Conservation (phyloP, 2,329 filamentous ascomycete genomes). For the Spiromastix sp. region DNA sequence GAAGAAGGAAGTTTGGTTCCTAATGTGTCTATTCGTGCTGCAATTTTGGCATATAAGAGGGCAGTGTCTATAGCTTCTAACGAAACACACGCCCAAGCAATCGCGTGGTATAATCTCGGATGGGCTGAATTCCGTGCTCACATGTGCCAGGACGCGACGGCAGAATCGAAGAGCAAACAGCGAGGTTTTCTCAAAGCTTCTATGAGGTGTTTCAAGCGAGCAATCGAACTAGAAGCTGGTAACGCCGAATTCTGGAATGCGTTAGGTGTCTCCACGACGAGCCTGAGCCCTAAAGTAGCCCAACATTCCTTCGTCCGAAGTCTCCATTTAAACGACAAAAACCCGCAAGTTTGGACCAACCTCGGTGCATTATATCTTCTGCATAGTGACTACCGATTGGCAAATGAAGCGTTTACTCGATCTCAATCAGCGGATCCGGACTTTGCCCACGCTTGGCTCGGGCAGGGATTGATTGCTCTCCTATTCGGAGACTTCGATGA, state of each 20-base stretch:
- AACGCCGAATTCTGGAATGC: slow-evolving; percentile 98
- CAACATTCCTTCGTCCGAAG: slow-evolving; percentile 92
- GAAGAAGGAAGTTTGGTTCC: slow-evolving; percentile 24
- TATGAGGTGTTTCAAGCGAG: slow-evolving; percentile 84
- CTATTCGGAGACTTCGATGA: slow-evolving; percentile 64
- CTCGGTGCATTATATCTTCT: slow-evolving; percentile 76
- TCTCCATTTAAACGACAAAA: slow-evolving; percentile 83
- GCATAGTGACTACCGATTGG: slow-evolving; percentile 73
- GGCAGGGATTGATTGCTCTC: slow-evolving; percentile 77
- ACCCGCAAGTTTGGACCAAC: slow-evolving; percentile 79
- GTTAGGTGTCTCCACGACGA: slow-evolving; percentile 79
- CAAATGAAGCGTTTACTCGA: slow-evolving; percentile 79
- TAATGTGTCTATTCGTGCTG: slow-evolving; percentile 53
- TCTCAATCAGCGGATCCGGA: slow-evolving; percentile 93
- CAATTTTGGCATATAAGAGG: slow-evolving; percentile 78
- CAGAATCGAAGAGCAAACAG: slow-evolving; percentile 42
- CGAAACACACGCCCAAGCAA: slow-evolving; percentile 78
- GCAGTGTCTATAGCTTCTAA: slow-evolving; percentile 62
- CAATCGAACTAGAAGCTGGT: slow-evolving; percentile 88
- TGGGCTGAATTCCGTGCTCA: slow-evolving; percentile 87
- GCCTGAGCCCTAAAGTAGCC: slow-evolving; percentile 73
- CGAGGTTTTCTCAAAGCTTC: slow-evolving; percentile 64
- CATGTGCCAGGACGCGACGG: slow-evolving; percentile 41
- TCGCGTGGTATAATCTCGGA: slow-evolving; percentile 95
- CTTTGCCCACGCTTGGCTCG: slow-evolving; percentile 86